A percentile compares a stretch with the other conserved stretches of the same genome.
These are phyloP conservation scores for Euphorbia peplus DNA, from an alignment of 345 rosid genomes.

Conservation along the genomic window DNA sequence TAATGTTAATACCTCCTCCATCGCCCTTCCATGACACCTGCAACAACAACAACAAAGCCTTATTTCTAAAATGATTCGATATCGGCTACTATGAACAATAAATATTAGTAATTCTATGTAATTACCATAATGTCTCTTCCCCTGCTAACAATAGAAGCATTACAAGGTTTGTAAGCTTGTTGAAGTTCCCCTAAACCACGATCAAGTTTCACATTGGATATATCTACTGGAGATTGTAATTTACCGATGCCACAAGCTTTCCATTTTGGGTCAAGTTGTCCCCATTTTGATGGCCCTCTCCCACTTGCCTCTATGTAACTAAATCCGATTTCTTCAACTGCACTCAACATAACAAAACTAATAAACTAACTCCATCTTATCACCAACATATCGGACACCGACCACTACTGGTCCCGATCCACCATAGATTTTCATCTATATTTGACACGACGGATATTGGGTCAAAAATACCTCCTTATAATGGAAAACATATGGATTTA, in stretches of 20 bases:
- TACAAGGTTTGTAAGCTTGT: slow-evolving; percentile 50
- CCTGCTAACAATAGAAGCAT: slow-evolving; percentile 41
- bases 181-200: slow-evolving; percentile 22
- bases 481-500: no score
- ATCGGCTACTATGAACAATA: no score
- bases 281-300: slow-evolving; percentile 53
- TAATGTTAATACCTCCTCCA: slow-evolving; percentile 50
- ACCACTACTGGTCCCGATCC: no score
- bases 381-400: no score
- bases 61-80: no score
- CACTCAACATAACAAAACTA: background rate
- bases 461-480: no score
- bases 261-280: slow-evolving; percentile 47
- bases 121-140: slow-evolving; percentile 54
- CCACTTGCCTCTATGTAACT: slow-evolving; percentile 33
- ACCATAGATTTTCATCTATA: no score
- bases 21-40: slow-evolving; percentile 62
- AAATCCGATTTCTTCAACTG: slow-evolving; percentile 40
- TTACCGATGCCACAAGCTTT: slow-evolving; percentile 46
- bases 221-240: slow-evolving; percentile 67
- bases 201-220: slow-evolving; percentile 27
- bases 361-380: no score
- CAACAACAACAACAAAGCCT: background rate
- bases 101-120: no score
- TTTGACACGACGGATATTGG: no score